These are phyloP conservation scores for Beauveria sp. DNA, from an alignment of 2,329 filamentous ascomycete species.

Conservation along the genomic window DNA sequence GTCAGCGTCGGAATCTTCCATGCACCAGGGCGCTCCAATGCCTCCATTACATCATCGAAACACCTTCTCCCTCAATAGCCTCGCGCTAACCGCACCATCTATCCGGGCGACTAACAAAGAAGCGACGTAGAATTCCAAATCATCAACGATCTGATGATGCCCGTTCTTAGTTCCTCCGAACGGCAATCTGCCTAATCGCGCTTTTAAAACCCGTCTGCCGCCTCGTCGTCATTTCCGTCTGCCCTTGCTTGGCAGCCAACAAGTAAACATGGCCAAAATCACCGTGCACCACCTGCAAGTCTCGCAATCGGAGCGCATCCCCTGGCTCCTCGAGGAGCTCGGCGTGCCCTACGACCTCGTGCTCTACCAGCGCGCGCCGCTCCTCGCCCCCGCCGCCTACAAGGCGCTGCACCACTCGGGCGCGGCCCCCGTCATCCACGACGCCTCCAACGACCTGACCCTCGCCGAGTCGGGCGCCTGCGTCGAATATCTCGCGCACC, in stretches of 20 bases:
- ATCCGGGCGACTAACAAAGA: neutral
- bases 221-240: neutral
- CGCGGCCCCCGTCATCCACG: slow-evolving; percentile 52
- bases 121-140: neutral
- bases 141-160: neutral
- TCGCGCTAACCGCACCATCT: neutral
- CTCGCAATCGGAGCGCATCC: slow-evolving; percentile 56
- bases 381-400: slow-evolving; percentile 27
- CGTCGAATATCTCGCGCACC: slow-evolving; percentile 53
- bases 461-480: slow-evolving; percentile 54
- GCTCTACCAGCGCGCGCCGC: slow-evolving; percentile 24
- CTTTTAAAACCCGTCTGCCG: too few relatives aligned
- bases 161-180: neutral
- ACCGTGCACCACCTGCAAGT: slow-evolving; percentile 45
- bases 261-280: slow-evolving; percentile 18
- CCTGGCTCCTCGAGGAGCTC: slow-evolving; percentile 60
- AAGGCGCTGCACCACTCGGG: slow-evolving; percentile 42
- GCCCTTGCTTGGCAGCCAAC: neutral
- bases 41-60: slow-evolving; percentile 1
- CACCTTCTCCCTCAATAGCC: neutral
- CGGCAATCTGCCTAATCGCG: neutral
- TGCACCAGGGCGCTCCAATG: too few relatives aligned
- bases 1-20: too few relatives aligned
- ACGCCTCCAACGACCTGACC: slow-evolving; percentile 40
- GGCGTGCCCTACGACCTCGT: slow-evolving; percentile 27